Conservation (phyloP, 176 grass and related monocot genomes). For the Aegilops umbellulata region DNA sequence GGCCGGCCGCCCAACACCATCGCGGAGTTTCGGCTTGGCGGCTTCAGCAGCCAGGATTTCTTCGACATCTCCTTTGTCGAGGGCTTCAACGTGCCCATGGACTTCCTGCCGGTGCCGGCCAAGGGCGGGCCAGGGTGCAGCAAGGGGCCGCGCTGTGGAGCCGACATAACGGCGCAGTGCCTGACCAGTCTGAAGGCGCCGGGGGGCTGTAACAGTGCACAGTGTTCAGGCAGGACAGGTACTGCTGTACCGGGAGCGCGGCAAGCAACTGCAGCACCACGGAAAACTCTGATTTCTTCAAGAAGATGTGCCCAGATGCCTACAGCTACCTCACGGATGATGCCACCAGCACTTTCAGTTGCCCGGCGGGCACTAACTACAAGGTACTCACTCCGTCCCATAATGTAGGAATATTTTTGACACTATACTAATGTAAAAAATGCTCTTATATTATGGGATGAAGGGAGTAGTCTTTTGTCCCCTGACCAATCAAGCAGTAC, state of each 20-base stretch:
- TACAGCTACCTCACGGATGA: not conserved
- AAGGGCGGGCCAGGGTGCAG: too few species aligned
- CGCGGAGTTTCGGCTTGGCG: constrained; percentile 16
- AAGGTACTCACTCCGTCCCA: too few species aligned
- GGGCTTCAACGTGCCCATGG: too few species aligned
- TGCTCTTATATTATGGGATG: too few species aligned
- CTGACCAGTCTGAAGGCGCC: not conserved
- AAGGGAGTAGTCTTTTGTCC: not conserved
- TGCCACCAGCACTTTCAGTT: not conserved
- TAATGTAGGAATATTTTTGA: too few species aligned
- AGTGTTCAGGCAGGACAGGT: not conserved
- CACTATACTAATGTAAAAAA: too few species aligned
- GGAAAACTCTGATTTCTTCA: not conserved
- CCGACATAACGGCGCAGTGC: not conserved
- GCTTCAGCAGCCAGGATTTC: too few species aligned
- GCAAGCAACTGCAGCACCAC: not conserved
- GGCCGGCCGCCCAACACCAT: not conserved
- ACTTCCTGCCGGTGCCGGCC: too few species aligned
- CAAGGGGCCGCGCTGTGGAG: not conserved
- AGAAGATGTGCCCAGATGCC: not conserved
- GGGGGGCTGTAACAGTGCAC: not conserved
- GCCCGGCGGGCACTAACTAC: not conserved
- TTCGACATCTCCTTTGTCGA: too few species aligned
- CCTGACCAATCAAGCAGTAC: not conserved
- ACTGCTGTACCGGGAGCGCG: not conserved